Conservation (phyloP, 192 early-diverging fungal species). For the Coemansia sp. region DNA sequence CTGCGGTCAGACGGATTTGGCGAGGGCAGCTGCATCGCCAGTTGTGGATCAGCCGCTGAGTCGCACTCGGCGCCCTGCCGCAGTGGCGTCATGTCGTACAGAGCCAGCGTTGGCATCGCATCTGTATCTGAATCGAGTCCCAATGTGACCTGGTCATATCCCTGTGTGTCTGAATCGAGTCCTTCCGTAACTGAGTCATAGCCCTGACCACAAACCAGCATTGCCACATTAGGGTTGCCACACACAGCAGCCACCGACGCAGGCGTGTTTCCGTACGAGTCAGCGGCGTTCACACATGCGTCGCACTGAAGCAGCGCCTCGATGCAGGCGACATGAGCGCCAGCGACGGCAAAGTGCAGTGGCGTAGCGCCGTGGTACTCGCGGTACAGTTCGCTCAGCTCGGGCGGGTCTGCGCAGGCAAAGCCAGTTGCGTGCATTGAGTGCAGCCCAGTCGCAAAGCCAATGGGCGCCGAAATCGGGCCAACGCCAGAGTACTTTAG, state of each 20-base stretch:
- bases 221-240: slow-evolving; percentile 13
- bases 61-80: too few species aligned
- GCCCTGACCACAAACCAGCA: neutral
- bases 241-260: slow-evolving; percentile 34
- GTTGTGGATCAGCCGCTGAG: neutral
- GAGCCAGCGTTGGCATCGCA: neutral
- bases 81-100: neutral
- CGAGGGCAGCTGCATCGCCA: slow-evolving; percentile 36
- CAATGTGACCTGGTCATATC: too few species aligned
- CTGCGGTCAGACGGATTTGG: slow-evolving; percentile 28
- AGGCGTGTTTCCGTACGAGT: slow-evolving; percentile 53
- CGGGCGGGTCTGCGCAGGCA: neutral
- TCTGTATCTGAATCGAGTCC: neutral
- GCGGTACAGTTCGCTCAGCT: slow-evolving; percentile 5
- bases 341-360: slow-evolving; percentile 80
- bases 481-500: slow-evolving; percentile 20
- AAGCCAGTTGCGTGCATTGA: slow-evolving; percentile 20
- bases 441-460: slow-evolving; percentile 26
- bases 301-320: slow-evolving; percentile 62
- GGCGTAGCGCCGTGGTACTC: slow-evolving; percentile 64
- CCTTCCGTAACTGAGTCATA: too few species aligned
- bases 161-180: neutral
- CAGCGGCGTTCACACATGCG: slow-evolving; percentile 58
- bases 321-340: slow-evolving; percentile 61
- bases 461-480: slow-evolving; percentile 40